Evolutionary conservation across 2,329 filamentous ascomycete genomes (phyloP).

Genomic region (Chaetomium globosum): DNA sequence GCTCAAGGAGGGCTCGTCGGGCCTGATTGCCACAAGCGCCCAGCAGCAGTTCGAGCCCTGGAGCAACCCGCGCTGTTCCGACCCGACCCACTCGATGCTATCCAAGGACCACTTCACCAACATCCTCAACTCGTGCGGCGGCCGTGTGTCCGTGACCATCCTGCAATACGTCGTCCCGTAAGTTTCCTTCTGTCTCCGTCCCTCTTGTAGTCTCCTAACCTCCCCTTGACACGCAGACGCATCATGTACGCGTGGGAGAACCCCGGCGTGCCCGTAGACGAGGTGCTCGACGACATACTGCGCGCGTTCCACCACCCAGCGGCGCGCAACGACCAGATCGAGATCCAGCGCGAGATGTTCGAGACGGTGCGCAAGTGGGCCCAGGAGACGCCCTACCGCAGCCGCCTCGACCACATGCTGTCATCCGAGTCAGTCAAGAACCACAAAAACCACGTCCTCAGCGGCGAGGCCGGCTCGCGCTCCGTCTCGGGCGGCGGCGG

Average conservation of each 20-base stretch:
- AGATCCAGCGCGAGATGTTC: conserved; percentile 89
- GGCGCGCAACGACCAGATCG: conserved; percentile 70
- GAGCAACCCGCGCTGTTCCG: conserved; percentile 72
- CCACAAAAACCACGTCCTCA: conserved; percentile 76
- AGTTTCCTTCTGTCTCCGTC: conserved; percentile 42
- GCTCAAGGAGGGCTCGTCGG: conserved; percentile 82
- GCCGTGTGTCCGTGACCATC: conserved; percentile 71
- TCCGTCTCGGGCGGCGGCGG: conserved; percentile 33
- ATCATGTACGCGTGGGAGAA: conserved; percentile 94
- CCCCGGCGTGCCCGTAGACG: conserved; percentile 75
- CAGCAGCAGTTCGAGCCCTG: conserved; percentile 78
- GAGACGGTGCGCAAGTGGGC: conserved; percentile 81
- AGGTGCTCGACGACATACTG: conserved; percentile 79
- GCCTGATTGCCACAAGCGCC: conserved; percentile 67
- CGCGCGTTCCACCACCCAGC: conserved; percentile 90
- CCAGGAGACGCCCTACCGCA: conserved; percentile 66
- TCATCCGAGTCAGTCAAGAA: conserved; percentile 79
- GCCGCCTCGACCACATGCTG: conserved; percentile 73
- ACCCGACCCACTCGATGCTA: conserved; percentile 81
- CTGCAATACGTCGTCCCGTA: conserved; percentile 84
- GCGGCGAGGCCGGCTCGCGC: conserved; percentile 39
- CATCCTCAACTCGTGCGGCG: conserved; percentile 74
- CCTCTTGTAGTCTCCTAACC: background rate
- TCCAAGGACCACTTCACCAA: conserved; percentile 86
- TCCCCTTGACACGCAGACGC: conserved; percentile 51